Percentiles rank a stretch among this genome's conserved stretches.
Conservation (phyloP, 257 asterid species). For the Primulina eburnea region DNA sequence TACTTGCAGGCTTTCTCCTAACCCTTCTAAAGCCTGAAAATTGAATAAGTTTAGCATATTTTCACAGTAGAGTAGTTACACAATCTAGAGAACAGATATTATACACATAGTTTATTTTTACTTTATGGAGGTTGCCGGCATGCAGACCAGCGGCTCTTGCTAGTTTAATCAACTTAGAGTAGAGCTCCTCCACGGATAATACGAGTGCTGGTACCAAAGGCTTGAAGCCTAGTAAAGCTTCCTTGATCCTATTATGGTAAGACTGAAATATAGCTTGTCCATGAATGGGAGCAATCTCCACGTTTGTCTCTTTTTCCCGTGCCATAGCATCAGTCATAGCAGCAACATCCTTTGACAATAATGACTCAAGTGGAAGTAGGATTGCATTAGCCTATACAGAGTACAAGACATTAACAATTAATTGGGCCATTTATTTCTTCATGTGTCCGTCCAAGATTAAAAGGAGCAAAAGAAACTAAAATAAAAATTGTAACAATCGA, state of each 20-base stretch:
- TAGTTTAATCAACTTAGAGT: constrained; percentile 71
- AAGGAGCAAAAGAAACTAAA: constrained; percentile 20
- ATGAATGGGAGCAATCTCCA: constrained; percentile 86
- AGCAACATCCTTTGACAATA: constrained; percentile 79
- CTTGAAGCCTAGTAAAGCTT: constrained; percentile 65
- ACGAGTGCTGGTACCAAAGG: constrained; percentile 81
- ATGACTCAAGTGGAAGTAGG: constrained; percentile 89
- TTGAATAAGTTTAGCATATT: constrained; percentile 16
- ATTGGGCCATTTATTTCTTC: constrained; percentile 3
- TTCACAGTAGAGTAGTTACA: constrained; percentile 11
- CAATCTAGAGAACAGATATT: constrained; percentile 10
- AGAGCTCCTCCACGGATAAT: constrained; percentile 69
- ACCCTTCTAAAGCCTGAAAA: constrained; percentile 94
- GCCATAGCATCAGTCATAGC: constrained; percentile 84
- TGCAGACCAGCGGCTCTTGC: constrained; percentile 94
- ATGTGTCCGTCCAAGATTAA: constrained; percentile 19
- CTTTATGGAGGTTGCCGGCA: constrained; percentile 99
- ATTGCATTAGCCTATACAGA: constrained; percentile 69
- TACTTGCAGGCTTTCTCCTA: constrained; percentile 86
- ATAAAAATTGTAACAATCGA: constrained; percentile 9
- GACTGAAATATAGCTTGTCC: constrained; percentile 96
- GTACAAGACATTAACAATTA: constrained; percentile 23
- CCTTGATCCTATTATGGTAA: constrained; percentile 65
- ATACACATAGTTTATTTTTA: constrained; percentile 28
- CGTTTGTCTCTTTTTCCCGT: constrained; percentile 58